phyloP scores from a whole-genome alignment of 495 filamentous ascomycete genomes.

The Antarctomyces pellizariae region DNA sequence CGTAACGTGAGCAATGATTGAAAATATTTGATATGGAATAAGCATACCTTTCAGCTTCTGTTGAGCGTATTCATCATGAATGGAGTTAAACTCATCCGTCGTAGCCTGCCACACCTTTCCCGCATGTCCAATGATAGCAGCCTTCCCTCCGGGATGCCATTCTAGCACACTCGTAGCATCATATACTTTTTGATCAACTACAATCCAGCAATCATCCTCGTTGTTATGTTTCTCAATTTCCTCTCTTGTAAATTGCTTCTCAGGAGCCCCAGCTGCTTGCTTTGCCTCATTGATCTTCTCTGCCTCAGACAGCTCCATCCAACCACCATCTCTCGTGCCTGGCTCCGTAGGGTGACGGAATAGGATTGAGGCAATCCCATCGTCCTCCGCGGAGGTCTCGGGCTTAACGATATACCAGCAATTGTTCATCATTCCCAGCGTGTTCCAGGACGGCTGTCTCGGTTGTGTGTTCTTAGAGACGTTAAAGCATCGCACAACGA shows the following conservation, averaged over 20 bases:
- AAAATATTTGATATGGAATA: neutral
- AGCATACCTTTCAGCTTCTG: conserved; percentile 12
- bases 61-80: conserved; percentile 16
- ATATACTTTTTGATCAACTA: conserved; percentile 49
- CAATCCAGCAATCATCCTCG: conserved; percentile 41
- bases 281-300: conserved; percentile 10
- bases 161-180: conserved; percentile 48
- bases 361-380: conserved; percentile 6
- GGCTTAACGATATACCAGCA: conserved; percentile 14
- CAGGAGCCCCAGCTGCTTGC: conserved; percentile 10
- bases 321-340: conserved; percentile 54
- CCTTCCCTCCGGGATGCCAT: conserved; percentile 44
- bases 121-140: conserved; percentile 41
- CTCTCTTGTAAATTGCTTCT: conserved; percentile 15
- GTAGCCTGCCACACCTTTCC: conserved; percentile 19
- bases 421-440: conserved; percentile 18
- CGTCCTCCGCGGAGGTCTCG: conserved; percentile 7
- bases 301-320: conserved; percentile 47
- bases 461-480: conserved; percentile 30
- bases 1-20: too few species aligned
- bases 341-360: conserved; percentile 60
- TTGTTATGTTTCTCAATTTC: conserved; percentile 39
- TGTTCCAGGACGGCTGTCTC: conserved; percentile 7
- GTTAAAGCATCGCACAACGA: neutral
- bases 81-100: conserved; percentile 14